Evolutionary conservation across 2,329 filamentous ascomycete genomes (phyloP), one percentile per base, ranked within the genome.

Genomic region (Acarospora socialis): DNA sequence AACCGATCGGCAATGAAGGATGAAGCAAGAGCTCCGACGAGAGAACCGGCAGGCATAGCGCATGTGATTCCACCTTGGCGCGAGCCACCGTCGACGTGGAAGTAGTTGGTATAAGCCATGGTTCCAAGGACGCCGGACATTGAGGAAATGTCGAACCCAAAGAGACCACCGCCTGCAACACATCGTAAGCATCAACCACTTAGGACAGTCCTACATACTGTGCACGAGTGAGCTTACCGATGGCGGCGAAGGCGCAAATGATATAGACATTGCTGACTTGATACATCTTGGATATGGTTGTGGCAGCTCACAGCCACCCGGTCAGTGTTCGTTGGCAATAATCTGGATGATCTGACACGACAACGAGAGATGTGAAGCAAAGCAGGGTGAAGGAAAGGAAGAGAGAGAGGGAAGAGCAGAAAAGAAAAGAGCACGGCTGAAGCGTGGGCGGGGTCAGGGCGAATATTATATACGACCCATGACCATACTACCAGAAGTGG

Each of bases 11-110:
- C 60, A 8, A 66, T 48, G 44, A 61, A 60, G 2, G 59, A 59
- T 2, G 60, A 61, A 3, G 46, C 40, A 2, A 66, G 50, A 13
- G 61, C 57, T 7, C 62, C 61, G 7, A 61, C 37, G 33, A 65
- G 59, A 4, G 59, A 61, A n/a, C 61, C 61, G n/a, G 56, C 61
- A 16, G 60, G 59, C 51, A 66, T 64, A n/a, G 58, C 56, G 4
- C 55, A 55, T 6, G 60, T 63, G 24, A 65, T 65, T 5, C 45
- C 45, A 4, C 47, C 47, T 30, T 50, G 47, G 6, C 39, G 34
- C 28, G 46, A 49, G 28, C 46, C 40, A 24, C 36, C 34, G 6
- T 46, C 45, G 22, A n/a, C n/a, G n/a, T 48, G 31, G 37, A 50
- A 45, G 24, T 48, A 50, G 4, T 34, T 33, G 2, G 44, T 41